Evolutionary conservation across 306 rosid genomes (phyloP).

Genomic region (Begonia loranthoides): DNA sequence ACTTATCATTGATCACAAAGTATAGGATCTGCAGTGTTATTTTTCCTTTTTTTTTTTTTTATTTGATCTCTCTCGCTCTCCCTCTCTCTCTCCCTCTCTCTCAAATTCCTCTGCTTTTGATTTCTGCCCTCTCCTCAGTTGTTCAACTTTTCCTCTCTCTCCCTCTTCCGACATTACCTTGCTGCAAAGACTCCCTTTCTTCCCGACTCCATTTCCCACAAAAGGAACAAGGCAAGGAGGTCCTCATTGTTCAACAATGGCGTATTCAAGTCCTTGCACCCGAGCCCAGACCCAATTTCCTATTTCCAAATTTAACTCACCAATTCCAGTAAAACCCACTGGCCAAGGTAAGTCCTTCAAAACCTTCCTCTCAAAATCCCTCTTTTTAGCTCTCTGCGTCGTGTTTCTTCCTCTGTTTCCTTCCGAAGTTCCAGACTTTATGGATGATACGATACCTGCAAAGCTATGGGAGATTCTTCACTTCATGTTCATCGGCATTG

Average conservation of each 20-base stretch:
- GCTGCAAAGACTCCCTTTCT: conserved; percentile 43
- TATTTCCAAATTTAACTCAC: conserved; percentile 16
- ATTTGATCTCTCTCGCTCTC: too few relatives aligned
- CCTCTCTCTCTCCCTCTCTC: too few relatives aligned
- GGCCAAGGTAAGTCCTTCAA: conserved; percentile 39
- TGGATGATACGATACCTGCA: conserved; percentile 36
- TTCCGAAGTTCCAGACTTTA: conserved; percentile 80
- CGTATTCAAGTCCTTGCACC: conserved; percentile 36
- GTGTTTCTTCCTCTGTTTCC: conserved; percentile 57
- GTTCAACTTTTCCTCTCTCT: conserved; percentile 10
- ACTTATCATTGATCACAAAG: too few relatives aligned
- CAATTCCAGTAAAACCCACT: conserved; percentile 25
- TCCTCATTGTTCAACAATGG: conserved; percentile 32
- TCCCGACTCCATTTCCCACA: conserved; percentile 17
- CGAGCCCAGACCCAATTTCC: conserved; percentile 33
- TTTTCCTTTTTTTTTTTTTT: too few relatives aligned
- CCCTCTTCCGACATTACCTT: conserved; percentile 6
- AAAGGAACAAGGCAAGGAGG: conserved; percentile 9
- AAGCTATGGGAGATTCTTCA: conserved; percentile 81
- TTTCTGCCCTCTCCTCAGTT: neutral
- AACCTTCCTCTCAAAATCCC: conserved; percentile 33
- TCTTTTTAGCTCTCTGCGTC: conserved; percentile 29
- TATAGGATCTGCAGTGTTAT: too few relatives aligned
- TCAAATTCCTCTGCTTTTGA: too few relatives aligned
- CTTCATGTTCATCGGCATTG: conserved; percentile 73